Evolutionary conservation across 148 eudicot species (phyloP).

Genomic region (Diospyros lotus): DNA sequence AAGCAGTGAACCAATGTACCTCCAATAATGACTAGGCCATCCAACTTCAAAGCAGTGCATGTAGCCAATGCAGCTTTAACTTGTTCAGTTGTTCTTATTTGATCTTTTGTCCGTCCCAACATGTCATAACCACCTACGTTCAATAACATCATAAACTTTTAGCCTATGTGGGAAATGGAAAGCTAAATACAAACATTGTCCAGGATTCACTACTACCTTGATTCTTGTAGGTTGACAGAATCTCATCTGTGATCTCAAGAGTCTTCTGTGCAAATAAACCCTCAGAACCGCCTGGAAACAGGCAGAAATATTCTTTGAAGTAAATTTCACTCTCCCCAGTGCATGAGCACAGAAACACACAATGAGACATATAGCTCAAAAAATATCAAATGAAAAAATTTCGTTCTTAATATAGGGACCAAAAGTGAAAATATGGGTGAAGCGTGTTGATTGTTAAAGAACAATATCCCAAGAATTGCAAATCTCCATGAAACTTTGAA

Average conservation of each 20-base stretch:
- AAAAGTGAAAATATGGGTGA: neutral
- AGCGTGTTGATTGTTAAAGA: neutral
- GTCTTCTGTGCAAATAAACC: constrained; percentile 90
- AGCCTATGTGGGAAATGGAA: neutral
- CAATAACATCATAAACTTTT: neutral
- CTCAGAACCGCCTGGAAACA: constrained; percentile 84
- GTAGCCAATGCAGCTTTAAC: constrained; percentile 86
- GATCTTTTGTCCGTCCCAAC: constrained; percentile 93
- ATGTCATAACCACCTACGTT: constrained; percentile 79
- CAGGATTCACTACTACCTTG: constrained; percentile 49
- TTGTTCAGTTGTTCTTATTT: constrained; percentile 90
- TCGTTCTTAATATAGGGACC: neutral
- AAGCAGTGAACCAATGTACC: constrained; percentile 33
- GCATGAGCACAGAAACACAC: neutral
- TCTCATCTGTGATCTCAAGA: constrained; percentile 78
- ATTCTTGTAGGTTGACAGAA: constrained; percentile 83
- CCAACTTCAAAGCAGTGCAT: constrained; percentile 76
- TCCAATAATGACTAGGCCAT: constrained; percentile 90
- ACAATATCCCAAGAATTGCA: neutral
- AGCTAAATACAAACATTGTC: neutral
- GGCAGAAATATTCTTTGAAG: constrained; percentile 5
- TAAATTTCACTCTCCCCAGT: neutral
- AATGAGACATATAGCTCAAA: neutral
- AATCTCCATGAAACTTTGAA: neutral
- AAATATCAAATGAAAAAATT: neutral